Evolutionary conservation across 2,329 filamentous ascomycete genomes (phyloP), one percentile per base, ranked within the genome.

Genomic region (Verticillium nubilum): DNA sequence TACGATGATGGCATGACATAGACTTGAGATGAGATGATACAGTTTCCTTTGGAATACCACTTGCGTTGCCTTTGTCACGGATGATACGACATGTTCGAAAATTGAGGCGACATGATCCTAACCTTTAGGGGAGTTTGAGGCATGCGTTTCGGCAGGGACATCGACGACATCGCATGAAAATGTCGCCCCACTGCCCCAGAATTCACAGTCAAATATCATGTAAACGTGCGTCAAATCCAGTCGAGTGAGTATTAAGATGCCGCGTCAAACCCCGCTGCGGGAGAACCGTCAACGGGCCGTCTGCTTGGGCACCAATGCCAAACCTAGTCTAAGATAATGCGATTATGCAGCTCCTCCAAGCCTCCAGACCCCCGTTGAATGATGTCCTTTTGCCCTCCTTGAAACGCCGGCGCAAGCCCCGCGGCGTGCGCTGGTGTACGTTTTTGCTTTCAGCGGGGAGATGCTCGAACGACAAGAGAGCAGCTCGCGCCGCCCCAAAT

Each of bases 321-420:
- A 47, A 47, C 27, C 52, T 54, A 31, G 52, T 54, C 52, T 54
- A 54, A 31, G 52, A 28, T 27, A 29, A 54, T 54, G 52, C 52
- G 33, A 28, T 47, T 9, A 47, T 28, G 27, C 52, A 54, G 28
- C 29, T 28, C 27, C 52, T 28, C 52, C 28, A n/a, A n/a, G n/a
- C n/a, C 13, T 19, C 52, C 29, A 54, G 33, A 33, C 52, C 52
- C 27, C 9, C 27, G 23, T 52, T 54, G 52, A 29, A 29, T 31
- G n/a, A 54, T 54, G n/a, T 33, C 29, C 52, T 54, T 54, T 31
- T 31, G 27, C 5, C 10, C n/a, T 31, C 52, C 52, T 15, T 54
- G 52, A 31, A 54, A 54, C 52, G 52, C 52, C 52, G 52, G 15
- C n/a, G 26, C 52, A 19, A 17, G 42, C n/a, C 42, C 42, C 42